phyloP scores from a whole-genome alignment of 345 rosid genomes.

The Dimocarpus longan region DNA sequence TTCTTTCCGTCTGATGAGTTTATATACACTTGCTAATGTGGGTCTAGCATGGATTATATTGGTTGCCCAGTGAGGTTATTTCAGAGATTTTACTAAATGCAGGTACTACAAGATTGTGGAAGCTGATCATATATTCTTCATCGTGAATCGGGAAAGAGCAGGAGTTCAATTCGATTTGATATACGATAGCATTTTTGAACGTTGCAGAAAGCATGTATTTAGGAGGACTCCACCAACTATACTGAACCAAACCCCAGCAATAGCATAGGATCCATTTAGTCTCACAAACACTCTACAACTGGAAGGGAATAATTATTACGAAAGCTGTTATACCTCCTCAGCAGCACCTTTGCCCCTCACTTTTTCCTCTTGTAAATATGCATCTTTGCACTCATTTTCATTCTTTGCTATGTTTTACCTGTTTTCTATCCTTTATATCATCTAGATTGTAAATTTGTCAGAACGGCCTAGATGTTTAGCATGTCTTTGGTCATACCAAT shows the following conservation, averaged over 20 bases:
- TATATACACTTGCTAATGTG: too few species aligned
- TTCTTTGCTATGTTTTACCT: neutral
- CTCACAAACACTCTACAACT: neutral
- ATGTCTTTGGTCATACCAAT: neutral
- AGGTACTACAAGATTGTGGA: slow-evolving; percentile 96
- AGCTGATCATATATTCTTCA: slow-evolving; percentile 84
- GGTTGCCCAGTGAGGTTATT: slow-evolving; percentile 20
- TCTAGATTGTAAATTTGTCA: slow-evolving; percentile 16
- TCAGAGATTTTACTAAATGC: slow-evolving; percentile 11
- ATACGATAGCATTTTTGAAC: slow-evolving; percentile 89
- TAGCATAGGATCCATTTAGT: slow-evolving; percentile 20
- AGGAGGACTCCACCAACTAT: slow-evolving; percentile 59
- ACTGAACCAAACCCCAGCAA: slow-evolving; percentile 47
- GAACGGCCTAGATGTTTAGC: slow-evolving; percentile 4
- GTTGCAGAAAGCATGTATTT: slow-evolving; percentile 85
- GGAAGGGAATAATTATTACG: neutral
- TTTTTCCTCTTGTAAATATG: slow-evolving; percentile 4
- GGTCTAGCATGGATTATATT: neutral
- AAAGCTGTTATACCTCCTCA: neutral
- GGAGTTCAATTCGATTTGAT: slow-evolving; percentile 86
- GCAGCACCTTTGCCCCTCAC: neutral
- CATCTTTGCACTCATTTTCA: neutral
- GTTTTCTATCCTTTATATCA: neutral
- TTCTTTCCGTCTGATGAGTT: too few species aligned
- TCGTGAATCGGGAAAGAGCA: slow-evolving; percentile 86